phyloP scores from a whole-genome alignment of 2,329 filamentous ascomycete species.

The Fusarium longipes region DNA sequence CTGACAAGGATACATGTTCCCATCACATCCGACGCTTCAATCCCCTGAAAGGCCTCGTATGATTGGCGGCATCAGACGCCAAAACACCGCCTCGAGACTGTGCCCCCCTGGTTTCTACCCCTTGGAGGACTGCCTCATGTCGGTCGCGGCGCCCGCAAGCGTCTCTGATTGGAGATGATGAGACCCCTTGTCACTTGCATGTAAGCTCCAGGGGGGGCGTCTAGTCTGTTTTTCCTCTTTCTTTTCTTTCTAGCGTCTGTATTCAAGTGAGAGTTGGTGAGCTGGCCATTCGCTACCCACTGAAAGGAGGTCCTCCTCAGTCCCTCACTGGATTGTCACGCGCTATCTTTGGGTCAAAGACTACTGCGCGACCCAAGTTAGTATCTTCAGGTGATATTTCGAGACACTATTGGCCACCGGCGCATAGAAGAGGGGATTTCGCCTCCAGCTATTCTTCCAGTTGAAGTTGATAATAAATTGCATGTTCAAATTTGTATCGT shows the following conservation, averaged over 20 bases:
- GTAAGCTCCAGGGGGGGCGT: conserved; percentile 29
- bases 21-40: conserved; percentile 34
- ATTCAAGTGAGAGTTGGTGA: conserved; percentile 24
- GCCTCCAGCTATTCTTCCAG: conserved; percentile 15
- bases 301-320: conserved; percentile 34
- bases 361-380: conserved; percentile 44
- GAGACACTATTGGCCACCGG: conserved; percentile 34
- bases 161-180: conserved; percentile 37
- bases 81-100: conserved; percentile 36
- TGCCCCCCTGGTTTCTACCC: conserved; percentile 29
- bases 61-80: conserved; percentile 43
- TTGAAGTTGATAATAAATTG: neutral
- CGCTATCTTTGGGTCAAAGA: conserved; percentile 38
- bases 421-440: conserved; percentile 13
- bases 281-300: conserved; percentile 33
- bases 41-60: conserved; percentile 40
- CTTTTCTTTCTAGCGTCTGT: neutral
- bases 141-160: conserved; percentile 42
- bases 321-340: conserved; percentile 40
- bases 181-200: conserved; percentile 33
- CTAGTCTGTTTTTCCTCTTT: conserved; percentile 5
- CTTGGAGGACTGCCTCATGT: conserved; percentile 37
- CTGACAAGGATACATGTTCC: conserved; percentile 37
- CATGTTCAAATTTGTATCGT: neutral
- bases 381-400: conserved; percentile 32